Evolutionary conservation across 1,139 yeast genomes (phyloP).

Genomic region (Candida buenavistaensis): DNA sequence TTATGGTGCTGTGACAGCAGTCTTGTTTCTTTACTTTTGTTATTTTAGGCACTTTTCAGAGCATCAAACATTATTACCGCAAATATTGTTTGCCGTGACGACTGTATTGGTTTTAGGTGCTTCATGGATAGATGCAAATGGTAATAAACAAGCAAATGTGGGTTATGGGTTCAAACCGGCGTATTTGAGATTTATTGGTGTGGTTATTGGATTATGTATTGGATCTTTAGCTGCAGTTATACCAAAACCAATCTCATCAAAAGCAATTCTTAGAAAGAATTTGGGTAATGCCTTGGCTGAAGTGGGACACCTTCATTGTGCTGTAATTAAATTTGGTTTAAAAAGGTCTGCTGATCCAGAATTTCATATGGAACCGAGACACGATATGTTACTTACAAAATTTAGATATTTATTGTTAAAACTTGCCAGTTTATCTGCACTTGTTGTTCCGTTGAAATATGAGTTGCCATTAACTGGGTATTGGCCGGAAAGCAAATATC

Average conservation of each 20-base stretch:
- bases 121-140: conserved; percentile 30
- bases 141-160: conserved; percentile 22
- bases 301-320: conserved; percentile 32
- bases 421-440: conserved; percentile 22
- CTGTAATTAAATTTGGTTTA: conserved; percentile 29
- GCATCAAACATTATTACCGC: conserved; percentile 31
- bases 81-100: conserved; percentile 30
- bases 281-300: conserved; percentile 26
- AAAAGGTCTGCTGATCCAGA: conserved; percentile 22
- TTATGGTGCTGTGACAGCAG: conserved; percentile 29
- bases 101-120: conserved; percentile 36
- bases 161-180: conserved; percentile 33
- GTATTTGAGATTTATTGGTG: conserved; percentile 28
- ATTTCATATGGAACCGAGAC: conserved; percentile 21
- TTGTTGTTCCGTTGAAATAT: conserved; percentile 27
- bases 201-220: conserved; percentile 29
- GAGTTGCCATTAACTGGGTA: conserved; percentile 33
- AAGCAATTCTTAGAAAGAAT: conserved; percentile 26
- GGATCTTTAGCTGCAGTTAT: conserved; percentile 33
- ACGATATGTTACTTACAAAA: conserved; percentile 25
- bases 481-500: conserved; percentile 37
- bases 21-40: conserved; percentile 23
- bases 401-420: conserved; percentile 24
- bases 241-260: conserved; percentile 34
- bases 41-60: conserved; percentile 36